These are phyloP conservation scores for Cylindrotheca fusiformis DNA, from an alignment of 108 stramenopile species.

Conservation along the genomic window DNA sequence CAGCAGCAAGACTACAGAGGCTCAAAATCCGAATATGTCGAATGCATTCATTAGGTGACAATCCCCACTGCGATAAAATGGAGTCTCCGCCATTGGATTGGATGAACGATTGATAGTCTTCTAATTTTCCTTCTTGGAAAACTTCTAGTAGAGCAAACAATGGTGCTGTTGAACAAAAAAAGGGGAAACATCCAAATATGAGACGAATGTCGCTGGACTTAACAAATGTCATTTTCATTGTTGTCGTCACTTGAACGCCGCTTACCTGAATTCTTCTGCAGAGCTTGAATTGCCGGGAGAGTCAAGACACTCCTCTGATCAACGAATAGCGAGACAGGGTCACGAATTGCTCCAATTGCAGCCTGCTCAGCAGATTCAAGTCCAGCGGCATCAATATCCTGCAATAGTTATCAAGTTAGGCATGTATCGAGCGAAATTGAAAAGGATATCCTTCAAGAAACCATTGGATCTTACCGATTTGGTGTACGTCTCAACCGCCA, in stretches of 20 bases:
- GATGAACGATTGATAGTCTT: conserved; percentile 68
- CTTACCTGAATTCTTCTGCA: conserved; percentile 30
- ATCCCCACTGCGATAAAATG: conserved; percentile 47
- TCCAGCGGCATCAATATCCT: conserved; percentile 51
- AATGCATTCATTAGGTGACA: conserved; percentile 54
- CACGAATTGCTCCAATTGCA: conserved; percentile 73
- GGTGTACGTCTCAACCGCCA: conserved; percentile 65
- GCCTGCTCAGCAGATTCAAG: conserved; percentile 64
- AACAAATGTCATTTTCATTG: neutral
- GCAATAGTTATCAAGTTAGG: neutral
- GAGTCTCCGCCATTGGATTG: conserved; percentile 63
- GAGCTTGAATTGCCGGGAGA: conserved; percentile 64
- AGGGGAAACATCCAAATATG: neutral
- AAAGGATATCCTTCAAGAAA: conserved; percentile 1
- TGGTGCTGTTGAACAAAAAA: conserved; percentile 18
- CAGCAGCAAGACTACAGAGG: conserved; percentile 55
- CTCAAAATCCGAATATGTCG: conserved; percentile 83
- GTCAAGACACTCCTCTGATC: conserved; percentile 65
- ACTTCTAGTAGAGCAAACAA: conserved; percentile 69
- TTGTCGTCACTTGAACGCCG: too few relatives aligned
- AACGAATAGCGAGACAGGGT: conserved; percentile 75
- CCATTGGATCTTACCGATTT: conserved; percentile 42
- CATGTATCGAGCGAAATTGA: neutral
- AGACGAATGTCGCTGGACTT: neutral
- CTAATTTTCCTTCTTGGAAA: conserved; percentile 79